These are phyloP conservation scores for Dendrocalamus latiflorus DNA, from an alignment of 202 grass and related monocot species.

Conservation along the genomic window DNA sequence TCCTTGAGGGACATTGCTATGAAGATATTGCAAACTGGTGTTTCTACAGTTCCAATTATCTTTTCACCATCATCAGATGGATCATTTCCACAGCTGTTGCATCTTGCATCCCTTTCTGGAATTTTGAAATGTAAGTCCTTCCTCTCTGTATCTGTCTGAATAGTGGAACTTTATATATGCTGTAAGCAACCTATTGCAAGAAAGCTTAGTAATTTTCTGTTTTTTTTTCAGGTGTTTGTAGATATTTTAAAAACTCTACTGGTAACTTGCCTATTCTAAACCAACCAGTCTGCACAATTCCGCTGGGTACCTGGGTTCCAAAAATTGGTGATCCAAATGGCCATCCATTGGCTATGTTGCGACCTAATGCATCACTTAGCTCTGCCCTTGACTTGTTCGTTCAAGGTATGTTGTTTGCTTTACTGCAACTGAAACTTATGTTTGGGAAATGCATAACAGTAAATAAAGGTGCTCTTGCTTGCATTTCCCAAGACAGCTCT, in stretches of 20 bases:
- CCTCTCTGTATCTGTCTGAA: not conserved
- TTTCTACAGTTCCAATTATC: slow-evolving; percentile 84
- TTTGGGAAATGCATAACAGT: slow-evolving; percentile 11
- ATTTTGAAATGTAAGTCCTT: slow-evolving; percentile 84
- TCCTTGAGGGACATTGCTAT: slow-evolving; percentile 77
- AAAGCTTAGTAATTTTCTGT: slow-evolving; percentile 14
- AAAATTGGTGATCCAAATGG: slow-evolving; percentile 79
- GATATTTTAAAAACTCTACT: slow-evolving; percentile 87
- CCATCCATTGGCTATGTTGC: slow-evolving; percentile 67
- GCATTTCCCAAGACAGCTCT: not conserved
- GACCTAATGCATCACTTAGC: slow-evolving; percentile 63
- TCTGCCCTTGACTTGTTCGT: slow-evolving; percentile 80
- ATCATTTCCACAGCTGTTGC: slow-evolving; percentile 88
- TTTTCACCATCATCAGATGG: slow-evolving; percentile 75
- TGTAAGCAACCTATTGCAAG: slow-evolving; percentile 1
- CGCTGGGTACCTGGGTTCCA: slow-evolving; percentile 91
- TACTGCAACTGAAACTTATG: too few species aligned
- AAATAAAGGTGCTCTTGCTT: slow-evolving; percentile 15
- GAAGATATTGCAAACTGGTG: slow-evolving; percentile 78
- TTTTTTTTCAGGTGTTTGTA: slow-evolving; percentile 79
- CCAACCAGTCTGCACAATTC: slow-evolving; percentile 72
- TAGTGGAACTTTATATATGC: not conserved
- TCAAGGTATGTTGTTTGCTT: slow-evolving; percentile 63
- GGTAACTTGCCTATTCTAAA: slow-evolving; percentile 83
- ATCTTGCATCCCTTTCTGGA: slow-evolving; percentile 96